These are phyloP conservation scores for Yamadazyma epiphylla DNA, from an alignment of 1,139 yeast genomes.

Conservation along the genomic window DNA sequence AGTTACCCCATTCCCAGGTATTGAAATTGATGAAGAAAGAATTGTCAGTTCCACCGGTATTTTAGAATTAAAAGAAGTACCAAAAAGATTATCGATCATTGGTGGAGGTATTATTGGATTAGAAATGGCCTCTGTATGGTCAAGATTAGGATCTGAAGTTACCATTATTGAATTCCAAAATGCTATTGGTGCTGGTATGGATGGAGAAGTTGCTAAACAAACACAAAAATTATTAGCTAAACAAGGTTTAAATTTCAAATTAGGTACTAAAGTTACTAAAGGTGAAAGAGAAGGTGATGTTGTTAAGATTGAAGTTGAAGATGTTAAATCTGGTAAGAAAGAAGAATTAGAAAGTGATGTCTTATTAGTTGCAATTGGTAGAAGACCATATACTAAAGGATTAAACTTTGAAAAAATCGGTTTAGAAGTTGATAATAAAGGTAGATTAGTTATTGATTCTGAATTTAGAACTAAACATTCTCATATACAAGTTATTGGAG, in stretches of 20 bases:
- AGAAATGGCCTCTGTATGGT: slow-evolving; percentile 98
- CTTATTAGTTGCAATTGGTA: slow-evolving; percentile 93
- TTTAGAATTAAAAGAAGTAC: slow-evolving; percentile 76
- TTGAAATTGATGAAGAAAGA: slow-evolving; percentile 93
- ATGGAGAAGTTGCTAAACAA: slow-evolving; percentile 85
- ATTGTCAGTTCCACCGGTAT: slow-evolving; percentile 97
- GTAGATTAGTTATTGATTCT: slow-evolving; percentile 90
- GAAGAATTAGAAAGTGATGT: slow-evolving; percentile 87
- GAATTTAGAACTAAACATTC: slow-evolving; percentile 90
- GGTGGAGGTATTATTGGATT: slow-evolving; percentile 99
- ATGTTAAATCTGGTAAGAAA: slow-evolving; percentile 79
- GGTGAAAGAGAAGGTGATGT: slow-evolving; percentile 86
- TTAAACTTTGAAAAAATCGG: slow-evolving; percentile 86
- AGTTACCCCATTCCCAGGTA: slow-evolving; percentile 98
- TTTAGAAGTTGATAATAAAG: slow-evolving; percentile 84
- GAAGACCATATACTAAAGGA: slow-evolving; percentile 95
- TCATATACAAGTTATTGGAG: slow-evolving; percentile 97
- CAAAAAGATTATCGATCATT: slow-evolving; percentile 87
- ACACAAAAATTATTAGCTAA: slow-evolving; percentile 87
- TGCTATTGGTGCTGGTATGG: slow-evolving; percentile 95
- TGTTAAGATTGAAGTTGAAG: slow-evolving; percentile 86
- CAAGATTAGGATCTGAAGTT: slow-evolving; percentile 93
- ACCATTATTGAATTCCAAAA: slow-evolving; percentile 89
- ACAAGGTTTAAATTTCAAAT: slow-evolving; percentile 93
- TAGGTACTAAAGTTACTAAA: slow-evolving; percentile 84